phyloP scores from a whole-genome alignment of 164 flowering plant species.

The Brasenia schreberi region DNA sequence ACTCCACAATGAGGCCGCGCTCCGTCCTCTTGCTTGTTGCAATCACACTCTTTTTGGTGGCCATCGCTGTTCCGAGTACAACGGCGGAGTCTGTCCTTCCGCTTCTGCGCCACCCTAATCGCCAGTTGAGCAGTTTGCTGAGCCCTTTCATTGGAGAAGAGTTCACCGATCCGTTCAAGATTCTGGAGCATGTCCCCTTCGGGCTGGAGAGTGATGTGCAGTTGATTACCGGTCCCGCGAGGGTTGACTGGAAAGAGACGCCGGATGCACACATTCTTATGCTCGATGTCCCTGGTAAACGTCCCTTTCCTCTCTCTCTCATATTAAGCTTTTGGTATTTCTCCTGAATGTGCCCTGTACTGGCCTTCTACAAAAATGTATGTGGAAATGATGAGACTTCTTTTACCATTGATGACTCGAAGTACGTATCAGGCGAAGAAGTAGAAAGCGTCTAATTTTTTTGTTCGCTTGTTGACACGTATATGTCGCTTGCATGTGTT shows the following conservation, averaged over 20 bases:
- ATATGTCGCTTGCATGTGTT: background rate
- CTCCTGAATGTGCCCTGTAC: background rate
- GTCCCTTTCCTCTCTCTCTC: background rate
- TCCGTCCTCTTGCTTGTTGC: too few relatives aligned
- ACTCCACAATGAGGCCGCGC: too few relatives aligned
- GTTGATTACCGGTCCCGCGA: background rate
- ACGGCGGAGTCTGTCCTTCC: too few relatives aligned
- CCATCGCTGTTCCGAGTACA: too few relatives aligned
- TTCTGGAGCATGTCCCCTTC: constrained; percentile 5
- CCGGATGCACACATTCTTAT: constrained; percentile 1
- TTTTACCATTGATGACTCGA: too few relatives aligned
- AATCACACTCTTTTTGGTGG: too few relatives aligned
- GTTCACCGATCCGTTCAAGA: constrained; percentile 1
- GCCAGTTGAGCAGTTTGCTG: too few relatives aligned
- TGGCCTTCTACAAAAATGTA: too few relatives aligned
- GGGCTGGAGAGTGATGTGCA: background rate
- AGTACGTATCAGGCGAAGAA: background rate
- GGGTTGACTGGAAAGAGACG: constrained; percentile 8
- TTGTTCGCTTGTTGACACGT: background rate
- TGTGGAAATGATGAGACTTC: too few relatives aligned
- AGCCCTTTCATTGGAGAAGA: too few relatives aligned
- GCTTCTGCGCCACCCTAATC: too few relatives aligned
- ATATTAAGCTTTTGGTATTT: background rate
- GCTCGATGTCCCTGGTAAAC: constrained; percentile 5
- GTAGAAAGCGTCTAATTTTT: background rate